These are phyloP conservation scores for Camellia granthamiana DNA, from an alignment of 148 eudicot species.

Conservation along the genomic window DNA sequence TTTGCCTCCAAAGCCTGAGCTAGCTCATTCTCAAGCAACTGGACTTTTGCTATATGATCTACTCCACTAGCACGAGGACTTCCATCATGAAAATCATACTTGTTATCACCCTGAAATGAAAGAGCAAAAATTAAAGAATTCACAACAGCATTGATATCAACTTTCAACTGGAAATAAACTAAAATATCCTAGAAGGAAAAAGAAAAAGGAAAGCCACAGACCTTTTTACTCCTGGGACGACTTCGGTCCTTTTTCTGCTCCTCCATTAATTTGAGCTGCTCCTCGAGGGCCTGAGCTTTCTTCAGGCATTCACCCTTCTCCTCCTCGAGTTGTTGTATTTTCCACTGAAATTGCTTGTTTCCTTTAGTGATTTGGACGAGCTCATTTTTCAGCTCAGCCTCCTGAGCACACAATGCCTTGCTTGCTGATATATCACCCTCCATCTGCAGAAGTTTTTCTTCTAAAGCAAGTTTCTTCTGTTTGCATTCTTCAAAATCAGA, in stretches of 20 bases:
- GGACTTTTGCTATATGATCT: slow-evolving; percentile 37
- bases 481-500: slow-evolving; percentile 68
- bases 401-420: slow-evolving; percentile 46
- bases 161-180: not conserved
- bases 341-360: slow-evolving; percentile 51
- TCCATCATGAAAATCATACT: slow-evolving; percentile 12
- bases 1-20: slow-evolving; percentile 68
- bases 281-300: slow-evolving; percentile 43
- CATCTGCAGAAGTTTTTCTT: slow-evolving; percentile 59
- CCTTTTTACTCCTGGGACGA: slow-evolving; percentile 16
- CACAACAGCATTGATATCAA: not conserved
- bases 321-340: slow-evolving; percentile 56
- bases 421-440: slow-evolving; percentile 57
- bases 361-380: slow-evolving; percentile 45
- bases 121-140: not conserved
- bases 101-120: slow-evolving; percentile 23
- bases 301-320: slow-evolving; percentile 50
- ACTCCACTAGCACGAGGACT: slow-evolving; percentile 22
- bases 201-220: not conserved
- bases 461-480: slow-evolving; percentile 35
- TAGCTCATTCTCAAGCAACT: slow-evolving; percentile 62
- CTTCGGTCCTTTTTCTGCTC: slow-evolving; percentile 23
- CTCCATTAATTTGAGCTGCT: slow-evolving; percentile 34
- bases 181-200: not conserved
- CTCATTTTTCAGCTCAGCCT: slow-evolving; percentile 62